Conservation (phyloP, 2,329 filamentous ascomycete species). For the Cladosporium sp. region DNA sequence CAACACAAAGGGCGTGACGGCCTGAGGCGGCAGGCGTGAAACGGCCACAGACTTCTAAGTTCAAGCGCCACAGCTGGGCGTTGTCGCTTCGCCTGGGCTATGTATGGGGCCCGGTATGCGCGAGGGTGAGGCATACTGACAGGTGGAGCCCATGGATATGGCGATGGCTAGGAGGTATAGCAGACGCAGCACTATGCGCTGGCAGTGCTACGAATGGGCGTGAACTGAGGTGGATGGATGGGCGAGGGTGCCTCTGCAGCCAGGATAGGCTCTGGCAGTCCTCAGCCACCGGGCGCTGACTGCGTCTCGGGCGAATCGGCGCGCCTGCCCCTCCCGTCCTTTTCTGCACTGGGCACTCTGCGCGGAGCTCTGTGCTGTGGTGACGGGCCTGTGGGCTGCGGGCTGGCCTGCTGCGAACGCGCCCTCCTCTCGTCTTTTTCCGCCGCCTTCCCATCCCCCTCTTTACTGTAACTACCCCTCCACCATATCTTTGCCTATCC, state of each 20-base stretch:
- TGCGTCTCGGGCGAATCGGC: background rate
- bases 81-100: background rate
- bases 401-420: background rate
- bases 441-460: slow-evolving; percentile 7
- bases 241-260: background rate
- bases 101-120: background rate
- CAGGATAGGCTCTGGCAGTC: background rate
- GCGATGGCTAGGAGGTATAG: background rate
- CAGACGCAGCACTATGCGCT: background rate
- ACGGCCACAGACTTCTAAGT: background rate
- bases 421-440: background rate
- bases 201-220: background rate
- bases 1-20: background rate
- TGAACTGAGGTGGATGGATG: too few relatives aligned
- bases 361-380: background rate
- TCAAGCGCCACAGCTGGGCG: slow-evolving; percentile 2
- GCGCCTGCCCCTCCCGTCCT: background rate
- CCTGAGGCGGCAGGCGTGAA: background rate
- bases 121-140: background rate
- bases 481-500: background rate
- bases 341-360: slow-evolving; percentile 5
- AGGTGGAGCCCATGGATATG: background rate
- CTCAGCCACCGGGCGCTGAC: slow-evolving; percentile 2
- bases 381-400: slow-evolving; percentile 1
- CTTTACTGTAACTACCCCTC: slow-evolving; percentile 5